Evolutionary conservation across 2,329 filamentous ascomycete genomes (phyloP).

Genomic region (Cryphonectria japonica): DNA sequence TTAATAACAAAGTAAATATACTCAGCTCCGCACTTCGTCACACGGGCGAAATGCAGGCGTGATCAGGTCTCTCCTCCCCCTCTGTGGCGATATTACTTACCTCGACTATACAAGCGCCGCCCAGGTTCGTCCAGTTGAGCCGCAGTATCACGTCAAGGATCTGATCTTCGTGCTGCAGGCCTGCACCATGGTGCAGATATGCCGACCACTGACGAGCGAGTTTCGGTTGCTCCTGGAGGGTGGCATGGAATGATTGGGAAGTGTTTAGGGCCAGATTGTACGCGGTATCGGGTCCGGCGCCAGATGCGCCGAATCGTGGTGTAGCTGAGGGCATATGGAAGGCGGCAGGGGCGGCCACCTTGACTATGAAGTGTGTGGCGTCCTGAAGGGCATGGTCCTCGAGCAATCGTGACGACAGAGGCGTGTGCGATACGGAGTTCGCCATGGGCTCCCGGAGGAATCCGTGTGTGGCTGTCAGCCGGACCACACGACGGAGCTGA

Average conservation of each 20-base stretch:
- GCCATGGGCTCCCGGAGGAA: slow-evolving; percentile 42
- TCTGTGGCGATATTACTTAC: slow-evolving; percentile 28
- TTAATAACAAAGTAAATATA: no score
- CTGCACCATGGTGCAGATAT: neutral
- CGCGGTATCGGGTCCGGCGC: slow-evolving; percentile 28
- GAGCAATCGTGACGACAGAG: slow-evolving; percentile 44
- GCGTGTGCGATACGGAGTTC: slow-evolving; percentile 42
- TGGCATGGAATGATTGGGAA: slow-evolving; percentile 25
- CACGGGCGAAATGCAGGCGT: no score
- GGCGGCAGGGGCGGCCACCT: slow-evolving; percentile 40
- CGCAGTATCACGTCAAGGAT: slow-evolving; percentile 34
- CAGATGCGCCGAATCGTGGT: slow-evolving; percentile 20
- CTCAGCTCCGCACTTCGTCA: neutral
- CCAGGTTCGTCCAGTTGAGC: slow-evolving; percentile 37
- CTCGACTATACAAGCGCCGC: slow-evolving; percentile 37
- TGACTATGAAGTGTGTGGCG: slow-evolving; percentile 44
- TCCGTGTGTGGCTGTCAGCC: slow-evolving; percentile 38
- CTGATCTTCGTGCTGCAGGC: slow-evolving; percentile 29
- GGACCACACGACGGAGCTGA: slow-evolving; percentile 42
- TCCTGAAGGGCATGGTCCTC: slow-evolving; percentile 40
- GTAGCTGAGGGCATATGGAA: slow-evolving; percentile 40
- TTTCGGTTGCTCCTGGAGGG: slow-evolving; percentile 33
- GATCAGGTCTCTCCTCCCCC: neutral
- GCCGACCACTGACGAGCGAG: slow-evolving; percentile 38
- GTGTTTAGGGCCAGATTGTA: slow-evolving; percentile 33